Base-by-base conservation (phyloP, 208 protist genomes). In the Perkinsela sp. region DNA sequence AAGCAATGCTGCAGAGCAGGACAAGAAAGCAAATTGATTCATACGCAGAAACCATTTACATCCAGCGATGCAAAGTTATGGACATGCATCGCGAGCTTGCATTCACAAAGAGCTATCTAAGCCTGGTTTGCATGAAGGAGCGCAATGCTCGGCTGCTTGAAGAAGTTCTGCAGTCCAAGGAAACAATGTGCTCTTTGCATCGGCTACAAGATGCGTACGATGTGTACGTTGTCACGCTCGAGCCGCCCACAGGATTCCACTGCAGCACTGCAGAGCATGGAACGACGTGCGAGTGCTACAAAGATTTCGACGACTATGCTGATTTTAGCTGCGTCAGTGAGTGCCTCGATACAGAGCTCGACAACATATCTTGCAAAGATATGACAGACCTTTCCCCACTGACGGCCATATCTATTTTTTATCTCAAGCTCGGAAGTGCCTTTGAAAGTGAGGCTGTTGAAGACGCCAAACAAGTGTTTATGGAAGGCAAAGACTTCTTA, bases 401-500 rank as follows among this genome's bases (percentile, higher is more conserved):
- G 13, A 57, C 40, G 40, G 40, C 40, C 6, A 22, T 57, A 22
- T 57, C 40, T 6, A 57, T 57, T n/a, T 57, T 57, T 57, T 57
- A 57, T 22, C 40, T 57, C 22, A 6, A 22, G 22, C 22, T 57
- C 13, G 40, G 13, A 57, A 6, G 13, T n/a, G 22, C 6, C 13
- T 22, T 57, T 22, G 40, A 57, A 22, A 57, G 13, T 6, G 40
- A 57, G 40, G 40, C 40, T n/a, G 40, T 57, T 6, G 40, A 57
- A 57, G 40, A 57, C 40, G 40, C 40, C 40, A 57, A 22, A 57
- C 40, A 57, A 57, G 40, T 22, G 13, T 57, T 57, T 57, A 22
- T 57, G 6, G 40, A 57, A 57, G 40, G 40, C 6, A 57, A 57
- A 57, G 40, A 57, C 40, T 57, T 57, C 40, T 57, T 57, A 57